Evolutionary conservation across 1,284 basidiomycete species (phyloP).

Genomic region (Ganoderma boninense): DNA sequence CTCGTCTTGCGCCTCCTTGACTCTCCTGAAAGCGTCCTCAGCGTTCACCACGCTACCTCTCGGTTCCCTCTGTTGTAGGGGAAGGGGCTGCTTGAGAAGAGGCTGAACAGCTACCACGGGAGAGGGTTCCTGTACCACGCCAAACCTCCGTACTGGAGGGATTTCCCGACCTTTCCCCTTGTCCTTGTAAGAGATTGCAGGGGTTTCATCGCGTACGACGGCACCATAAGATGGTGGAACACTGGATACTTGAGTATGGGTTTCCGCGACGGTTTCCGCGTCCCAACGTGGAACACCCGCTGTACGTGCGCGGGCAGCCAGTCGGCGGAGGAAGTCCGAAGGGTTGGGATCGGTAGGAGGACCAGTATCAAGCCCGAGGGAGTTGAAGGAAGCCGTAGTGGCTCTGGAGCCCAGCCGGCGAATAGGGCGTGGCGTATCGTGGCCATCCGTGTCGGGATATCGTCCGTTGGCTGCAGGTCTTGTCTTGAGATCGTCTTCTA

Average conservation of each 20-base stretch:
- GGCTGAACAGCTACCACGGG: slow-evolving; percentile 19
- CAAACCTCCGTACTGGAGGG: slow-evolving; percentile 10
- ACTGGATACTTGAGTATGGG: slow-evolving; percentile 46
- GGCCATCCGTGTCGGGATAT: slow-evolving; percentile 25
- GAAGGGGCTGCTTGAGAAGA: slow-evolving; percentile 42
- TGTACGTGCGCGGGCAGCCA: slow-evolving; percentile 30
- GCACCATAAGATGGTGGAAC: slow-evolving; percentile 63
- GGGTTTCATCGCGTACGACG: slow-evolving; percentile 42
- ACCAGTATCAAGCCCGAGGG: slow-evolving; percentile 43
- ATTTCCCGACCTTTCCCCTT: slow-evolving; percentile 20
- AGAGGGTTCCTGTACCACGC: slow-evolving; percentile 22
- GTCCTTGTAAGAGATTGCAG: slow-evolving; percentile 16
- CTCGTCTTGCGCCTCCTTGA: slow-evolving; percentile 73
- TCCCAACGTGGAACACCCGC: slow-evolving; percentile 45
- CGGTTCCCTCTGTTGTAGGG: slow-evolving; percentile 44
- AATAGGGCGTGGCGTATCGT: slow-evolving; percentile 37
- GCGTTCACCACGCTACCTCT: slow-evolving; percentile 62
- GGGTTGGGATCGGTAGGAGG: slow-evolving; percentile 27
- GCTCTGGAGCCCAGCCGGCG: slow-evolving; percentile 33
- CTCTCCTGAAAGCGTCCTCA: slow-evolving; percentile 80
- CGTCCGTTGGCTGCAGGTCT: slow-evolving; percentile 27
- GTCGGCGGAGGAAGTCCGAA: slow-evolving; percentile 21
- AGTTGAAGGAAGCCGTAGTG: slow-evolving; percentile 38
- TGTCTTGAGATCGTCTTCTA: slow-evolving; percentile 30
- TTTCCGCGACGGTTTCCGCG: slow-evolving; percentile 47